These are phyloP conservation scores for Epichloe coenophiala DNA, from an alignment of 2,329 filamentous ascomycete genomes.

Conservation along the genomic window DNA sequence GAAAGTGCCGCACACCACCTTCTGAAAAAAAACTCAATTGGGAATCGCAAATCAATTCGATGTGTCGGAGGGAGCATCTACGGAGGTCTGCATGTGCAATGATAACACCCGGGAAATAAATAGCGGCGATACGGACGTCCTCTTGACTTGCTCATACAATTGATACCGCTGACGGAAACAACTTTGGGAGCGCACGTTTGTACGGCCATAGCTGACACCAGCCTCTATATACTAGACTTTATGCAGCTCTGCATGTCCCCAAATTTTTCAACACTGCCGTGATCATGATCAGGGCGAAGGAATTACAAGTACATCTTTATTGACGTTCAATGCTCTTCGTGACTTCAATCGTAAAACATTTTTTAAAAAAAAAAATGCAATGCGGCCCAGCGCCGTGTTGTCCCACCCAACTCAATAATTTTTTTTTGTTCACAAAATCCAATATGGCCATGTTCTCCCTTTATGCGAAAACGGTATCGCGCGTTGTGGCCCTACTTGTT, in stretches of 20 bases:
- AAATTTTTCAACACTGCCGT: neutral
- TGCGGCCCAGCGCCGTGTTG: neutral
- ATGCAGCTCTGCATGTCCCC: neutral
- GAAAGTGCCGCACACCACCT: too few species aligned
- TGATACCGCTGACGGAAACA: too few species aligned
- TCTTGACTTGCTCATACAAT: too few species aligned
- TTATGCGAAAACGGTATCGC: neutral
- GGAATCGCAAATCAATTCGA: too few species aligned
- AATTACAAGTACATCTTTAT: neutral
- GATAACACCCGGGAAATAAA: too few species aligned
- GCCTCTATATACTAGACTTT: neutral
- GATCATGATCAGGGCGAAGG: neutral
- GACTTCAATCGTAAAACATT: neutral
- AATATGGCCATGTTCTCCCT: neutral
- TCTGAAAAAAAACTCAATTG: too few species aligned
- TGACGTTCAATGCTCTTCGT: neutral
- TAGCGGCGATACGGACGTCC: too few species aligned
- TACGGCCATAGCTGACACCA: too few species aligned
- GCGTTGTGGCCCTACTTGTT: constrained; percentile 13
- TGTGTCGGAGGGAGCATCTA: too few species aligned
- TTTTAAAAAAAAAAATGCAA: neutral
- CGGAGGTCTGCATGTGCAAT: too few species aligned
- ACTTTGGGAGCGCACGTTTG: too few species aligned
- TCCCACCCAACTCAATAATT: neutral
- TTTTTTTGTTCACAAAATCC: neutral